phyloP scores from a whole-genome alignment of 768 basidiomycete genomes.

The Mycena alexandri region DNA sequence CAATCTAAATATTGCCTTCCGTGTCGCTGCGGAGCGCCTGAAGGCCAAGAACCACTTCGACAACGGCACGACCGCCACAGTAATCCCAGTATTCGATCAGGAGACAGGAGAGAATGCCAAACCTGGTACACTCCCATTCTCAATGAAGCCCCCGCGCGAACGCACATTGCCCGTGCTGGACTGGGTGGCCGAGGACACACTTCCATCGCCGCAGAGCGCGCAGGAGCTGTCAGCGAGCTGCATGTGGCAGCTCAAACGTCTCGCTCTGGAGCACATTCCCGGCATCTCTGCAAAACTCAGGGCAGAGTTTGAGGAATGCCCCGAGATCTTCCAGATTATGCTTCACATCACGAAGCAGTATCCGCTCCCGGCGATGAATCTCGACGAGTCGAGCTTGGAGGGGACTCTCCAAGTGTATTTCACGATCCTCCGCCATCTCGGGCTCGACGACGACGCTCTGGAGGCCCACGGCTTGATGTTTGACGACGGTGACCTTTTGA shows the following conservation, averaged over 20 bases:
- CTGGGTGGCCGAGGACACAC: slow-evolving; percentile 6
- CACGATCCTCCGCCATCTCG: slow-evolving; percentile 20
- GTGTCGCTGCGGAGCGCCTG: slow-evolving; percentile 40
- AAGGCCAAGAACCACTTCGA: slow-evolving; percentile 44
- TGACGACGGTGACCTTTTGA: slow-evolving; percentile 31
- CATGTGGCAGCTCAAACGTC: slow-evolving; percentile 16
- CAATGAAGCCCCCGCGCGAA: slow-evolving; percentile 13
- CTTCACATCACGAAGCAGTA: slow-evolving; percentile 36
- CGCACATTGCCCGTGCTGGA: slow-evolving; percentile 21
- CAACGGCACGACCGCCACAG: slow-evolving; percentile 46
- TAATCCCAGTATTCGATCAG: slow-evolving; percentile 38
- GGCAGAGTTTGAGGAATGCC: slow-evolving; percentile 4
- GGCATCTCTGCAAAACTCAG: slow-evolving; percentile 16
- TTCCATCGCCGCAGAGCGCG: slow-evolving; percentile 11
- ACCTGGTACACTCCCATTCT: slow-evolving; percentile 23
- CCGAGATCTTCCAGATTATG: slow-evolving; percentile 20
- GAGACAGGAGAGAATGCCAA: slow-evolving; percentile 25
- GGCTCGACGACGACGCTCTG: slow-evolving; percentile 22
- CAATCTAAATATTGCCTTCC: slow-evolving; percentile 46
- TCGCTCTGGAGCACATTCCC: slow-evolving; percentile 22
- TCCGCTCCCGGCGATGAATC: slow-evolving; percentile 34
- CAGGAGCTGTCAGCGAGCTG: background rate
- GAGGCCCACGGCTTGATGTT: slow-evolving; percentile 31
- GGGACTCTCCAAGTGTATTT: slow-evolving; percentile 18
- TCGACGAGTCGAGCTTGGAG: slow-evolving; percentile 35